phyloP scores from a whole-genome alignment of 139 green algal species.

The Chlorella sp. region DNA sequence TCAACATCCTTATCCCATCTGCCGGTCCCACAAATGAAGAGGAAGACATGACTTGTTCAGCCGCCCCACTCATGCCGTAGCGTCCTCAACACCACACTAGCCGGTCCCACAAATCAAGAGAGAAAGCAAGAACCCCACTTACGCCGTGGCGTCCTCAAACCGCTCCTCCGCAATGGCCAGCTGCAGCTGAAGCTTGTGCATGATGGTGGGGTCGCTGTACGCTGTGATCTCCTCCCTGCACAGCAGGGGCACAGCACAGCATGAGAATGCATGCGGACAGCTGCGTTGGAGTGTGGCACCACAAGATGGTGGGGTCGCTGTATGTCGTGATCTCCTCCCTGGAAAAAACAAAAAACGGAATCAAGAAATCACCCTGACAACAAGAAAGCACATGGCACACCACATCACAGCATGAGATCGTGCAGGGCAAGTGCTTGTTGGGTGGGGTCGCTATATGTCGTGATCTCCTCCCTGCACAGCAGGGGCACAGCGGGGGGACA shows the following conservation, averaged over 20 bases:
- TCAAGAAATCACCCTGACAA: too few relatives aligned
- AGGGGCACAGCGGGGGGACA: background rate
- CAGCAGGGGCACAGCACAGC: background rate
- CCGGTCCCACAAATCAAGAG: background rate
- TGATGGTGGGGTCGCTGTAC: conserved; percentile 80
- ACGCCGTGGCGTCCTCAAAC: conserved; percentile 72
- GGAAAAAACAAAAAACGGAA: too few relatives aligned
- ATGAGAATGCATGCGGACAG: background rate
- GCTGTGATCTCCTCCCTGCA: conserved; percentile 69
- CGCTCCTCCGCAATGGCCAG: conserved; percentile 84
- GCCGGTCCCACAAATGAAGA: too few relatives aligned
- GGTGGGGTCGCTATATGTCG: too few relatives aligned
- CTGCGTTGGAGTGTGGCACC: background rate
- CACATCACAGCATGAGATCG: too few relatives aligned
- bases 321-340: conserved; percentile 59
- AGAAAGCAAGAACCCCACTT: background rate
- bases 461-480: conserved; percentile 66
- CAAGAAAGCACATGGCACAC: too few relatives aligned
- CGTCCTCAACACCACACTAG: background rate
- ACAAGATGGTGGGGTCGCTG: conserved; percentile 32
- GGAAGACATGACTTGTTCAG: too few relatives aligned
- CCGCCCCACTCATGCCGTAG: too few relatives aligned
- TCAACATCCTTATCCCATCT: too few relatives aligned
- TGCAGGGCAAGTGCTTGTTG: too few relatives aligned
- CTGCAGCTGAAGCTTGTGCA: conserved; percentile 81